Base-by-base conservation (phyloP, 1,284 basidiomycete species). In the Ceratobasidium sp. region DNA sequence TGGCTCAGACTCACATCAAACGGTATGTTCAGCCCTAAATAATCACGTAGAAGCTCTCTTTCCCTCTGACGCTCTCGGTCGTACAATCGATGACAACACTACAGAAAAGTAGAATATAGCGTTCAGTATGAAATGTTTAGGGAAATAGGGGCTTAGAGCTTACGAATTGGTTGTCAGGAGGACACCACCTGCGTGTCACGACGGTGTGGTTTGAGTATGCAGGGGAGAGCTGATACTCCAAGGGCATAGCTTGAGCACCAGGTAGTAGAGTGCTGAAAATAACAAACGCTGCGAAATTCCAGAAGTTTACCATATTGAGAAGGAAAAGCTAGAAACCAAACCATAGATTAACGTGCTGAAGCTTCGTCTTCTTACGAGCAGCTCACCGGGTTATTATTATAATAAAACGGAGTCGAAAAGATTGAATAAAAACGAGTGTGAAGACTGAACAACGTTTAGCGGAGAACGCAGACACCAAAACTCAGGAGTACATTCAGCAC, bases 61-160 rank as follows among this genome's bases (percentile, higher is more conserved):
- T 71, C 67, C 29, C 44, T 71, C 19, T 14, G 24, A 29, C 56
- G 54, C 3, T 60, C 41, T 2, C 45, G 41, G 45, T 71, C 67
- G 45, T 71, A 71, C 22, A 71, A 8, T 2, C 67, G 67, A 31
- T 71, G 67, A 29, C 67, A 71, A 29, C 67, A 71, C 67, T 71
- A 45, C 11, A 14, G 22, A 31, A 9, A 31, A n/a, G n/a, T n/a
- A n/a, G 36, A 41, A 41, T 41, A 41, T 4, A 5, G 6, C 6
- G 36, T 41, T 41, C 36, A 11, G 36, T 41, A 41, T n/a, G n/a
- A n/a, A n/a, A n/a, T n/a, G n/a, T 3, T 11, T 60, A 4, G 22
- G 24, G 1, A 2, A 14, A 47, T 45, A n/a, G 15, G 51, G 31
- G 4, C 15, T 22, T 33, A 36, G 11, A 19, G 33, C 67, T 50